phyloP scores from a whole-genome alignment of 768 basidiomycete genomes.

The Suillus hirtellus region DNA sequence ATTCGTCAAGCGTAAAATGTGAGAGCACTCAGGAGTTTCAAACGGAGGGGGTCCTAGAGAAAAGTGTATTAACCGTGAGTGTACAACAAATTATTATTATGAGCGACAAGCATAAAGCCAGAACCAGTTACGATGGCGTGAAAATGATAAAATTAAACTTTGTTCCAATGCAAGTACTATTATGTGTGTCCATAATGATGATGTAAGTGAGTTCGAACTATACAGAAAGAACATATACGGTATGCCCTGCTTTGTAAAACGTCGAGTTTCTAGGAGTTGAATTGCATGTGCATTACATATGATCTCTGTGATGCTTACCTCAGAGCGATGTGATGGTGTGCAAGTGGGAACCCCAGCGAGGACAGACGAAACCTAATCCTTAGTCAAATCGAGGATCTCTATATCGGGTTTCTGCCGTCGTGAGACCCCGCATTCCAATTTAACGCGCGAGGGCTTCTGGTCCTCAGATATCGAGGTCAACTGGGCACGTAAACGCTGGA shows the following conservation, averaged over 20 bases:
- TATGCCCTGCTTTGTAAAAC: neutral
- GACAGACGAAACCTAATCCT: neutral
- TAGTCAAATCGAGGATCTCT: neutral
- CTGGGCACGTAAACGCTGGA: slow-evolving; percentile 21
- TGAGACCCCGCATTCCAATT: slow-evolving; percentile 9
- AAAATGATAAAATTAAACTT: neutral
- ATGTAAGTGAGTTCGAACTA: neutral
- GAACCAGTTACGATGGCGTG: neutral
- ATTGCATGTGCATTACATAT: neutral
- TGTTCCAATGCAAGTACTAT: neutral
- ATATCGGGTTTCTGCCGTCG: neutral
- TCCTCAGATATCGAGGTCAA: slow-evolving; percentile 10
- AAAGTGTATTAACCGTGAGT: neutral
- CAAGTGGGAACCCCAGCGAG: neutral
- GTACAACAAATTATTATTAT: neutral
- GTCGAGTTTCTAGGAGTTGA: neutral
- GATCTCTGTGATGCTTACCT: neutral
- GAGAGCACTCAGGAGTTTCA: neutral
- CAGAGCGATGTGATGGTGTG: neutral
- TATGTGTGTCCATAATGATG: neutral
- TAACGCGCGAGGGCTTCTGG: slow-evolving; percentile 20
- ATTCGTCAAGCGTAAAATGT: neutral
- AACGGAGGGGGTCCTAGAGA: neutral
- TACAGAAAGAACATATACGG: neutral
- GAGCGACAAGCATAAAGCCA: neutral